Conservation (phyloP, 1,284 basidiomycete genomes). For the Melampsora occidentalis region DNA sequence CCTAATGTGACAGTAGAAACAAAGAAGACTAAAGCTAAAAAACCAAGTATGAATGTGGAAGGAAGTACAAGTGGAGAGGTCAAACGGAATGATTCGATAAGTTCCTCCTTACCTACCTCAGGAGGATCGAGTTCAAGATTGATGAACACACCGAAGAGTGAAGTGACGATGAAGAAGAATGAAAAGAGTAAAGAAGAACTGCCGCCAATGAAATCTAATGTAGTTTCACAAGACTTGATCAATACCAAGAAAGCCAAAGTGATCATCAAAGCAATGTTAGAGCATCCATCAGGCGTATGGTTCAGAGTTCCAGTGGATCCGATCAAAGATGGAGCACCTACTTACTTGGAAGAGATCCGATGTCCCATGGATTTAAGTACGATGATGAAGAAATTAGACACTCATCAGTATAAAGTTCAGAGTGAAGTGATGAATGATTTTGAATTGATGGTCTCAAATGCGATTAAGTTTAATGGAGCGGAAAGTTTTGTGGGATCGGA, state of each 20-base stretch:
- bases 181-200: no score
- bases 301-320: conserved; percentile 87
- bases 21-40: conserved; percentile 36
- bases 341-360: conserved; percentile 88
- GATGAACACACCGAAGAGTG: neutral
- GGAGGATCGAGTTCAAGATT: neutral
- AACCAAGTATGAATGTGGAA: conserved; percentile 6
- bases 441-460: conserved; percentile 79
- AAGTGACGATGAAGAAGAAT: no score
- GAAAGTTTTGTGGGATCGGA: conserved; percentile 70
- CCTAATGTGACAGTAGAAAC: neutral
- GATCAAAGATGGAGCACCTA: conserved; percentile 57
- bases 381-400: conserved; percentile 68
- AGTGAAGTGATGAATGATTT: conserved; percentile 77
- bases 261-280: conserved; percentile 66
- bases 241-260: conserved; percentile 65
- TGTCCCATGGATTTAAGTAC: conserved; percentile 93
- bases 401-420: conserved; percentile 69
- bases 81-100: no score
- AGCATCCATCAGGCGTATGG: conserved; percentile 68
- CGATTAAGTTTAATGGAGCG: conserved; percentile 74
- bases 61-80: no score
- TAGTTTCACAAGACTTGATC: no score
- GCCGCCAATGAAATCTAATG: no score
- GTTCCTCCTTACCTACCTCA: neutral